Evolutionary conservation across 2,329 filamentous ascomycete genomes (phyloP).

Genomic region (Fusarium odoratissimum): DNA sequence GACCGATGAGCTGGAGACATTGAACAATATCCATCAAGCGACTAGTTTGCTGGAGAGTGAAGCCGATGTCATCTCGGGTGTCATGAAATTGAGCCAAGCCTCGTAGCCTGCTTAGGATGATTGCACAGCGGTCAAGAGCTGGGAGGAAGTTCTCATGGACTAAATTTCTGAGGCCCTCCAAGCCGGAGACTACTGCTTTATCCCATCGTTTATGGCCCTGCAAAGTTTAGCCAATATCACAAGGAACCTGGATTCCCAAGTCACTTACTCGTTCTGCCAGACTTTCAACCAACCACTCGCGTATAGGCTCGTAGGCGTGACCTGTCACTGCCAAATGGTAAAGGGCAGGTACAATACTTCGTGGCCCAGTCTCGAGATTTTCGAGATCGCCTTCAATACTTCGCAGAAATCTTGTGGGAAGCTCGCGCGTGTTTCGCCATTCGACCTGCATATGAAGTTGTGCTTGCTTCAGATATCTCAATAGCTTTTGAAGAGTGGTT

Average conservation of each 20-base stretch:
- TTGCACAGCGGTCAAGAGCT: constrained; percentile 82
- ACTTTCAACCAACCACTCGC: constrained; percentile 90
- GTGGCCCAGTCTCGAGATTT: constrained; percentile 66
- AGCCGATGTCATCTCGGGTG: constrained; percentile 72
- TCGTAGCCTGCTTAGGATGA: constrained; percentile 84
- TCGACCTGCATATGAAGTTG: constrained; percentile 83
- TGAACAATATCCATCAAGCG: constrained; percentile 77
- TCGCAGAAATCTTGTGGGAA: constrained; percentile 81
- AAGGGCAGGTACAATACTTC: constrained; percentile 76
- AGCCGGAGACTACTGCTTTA: constrained; percentile 81
- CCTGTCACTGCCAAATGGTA: constrained; percentile 89
- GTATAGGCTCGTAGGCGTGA: constrained; percentile 78
- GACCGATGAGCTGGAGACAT: constrained; percentile 78
- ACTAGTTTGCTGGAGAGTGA: constrained; percentile 71
- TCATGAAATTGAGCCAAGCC: constrained; percentile 87
- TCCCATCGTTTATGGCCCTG: constrained; percentile 96
- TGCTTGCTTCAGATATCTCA: constrained; percentile 86
- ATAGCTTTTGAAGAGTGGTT: constrained; percentile 85
- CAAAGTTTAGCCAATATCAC: constrained; percentile 22
- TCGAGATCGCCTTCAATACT: constrained; percentile 81
- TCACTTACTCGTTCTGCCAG: constrained; percentile 77
- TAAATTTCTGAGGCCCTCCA: constrained; percentile 80
- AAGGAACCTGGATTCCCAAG: background rate
- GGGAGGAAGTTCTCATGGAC: constrained; percentile 91
- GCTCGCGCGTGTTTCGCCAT: constrained; percentile 83